Evolutionary conservation across 768 basidiomycete genomes (phyloP).

Genomic region (Epithele typhae): DNA sequence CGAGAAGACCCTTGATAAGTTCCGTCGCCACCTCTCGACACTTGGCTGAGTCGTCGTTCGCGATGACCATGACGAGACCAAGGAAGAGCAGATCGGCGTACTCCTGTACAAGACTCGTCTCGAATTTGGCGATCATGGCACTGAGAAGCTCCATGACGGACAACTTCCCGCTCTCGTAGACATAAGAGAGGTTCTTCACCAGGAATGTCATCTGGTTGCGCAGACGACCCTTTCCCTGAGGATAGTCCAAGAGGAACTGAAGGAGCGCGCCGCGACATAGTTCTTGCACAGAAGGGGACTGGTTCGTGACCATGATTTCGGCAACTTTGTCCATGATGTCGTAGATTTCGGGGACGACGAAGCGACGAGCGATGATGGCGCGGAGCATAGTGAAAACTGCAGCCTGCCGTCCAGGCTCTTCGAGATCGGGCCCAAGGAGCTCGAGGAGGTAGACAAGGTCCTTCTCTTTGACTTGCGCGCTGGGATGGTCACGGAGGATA

Average conservation of each 20-base stretch:
- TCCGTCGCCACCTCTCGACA: constrained; percentile 87
- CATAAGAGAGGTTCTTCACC: constrained; percentile 87
- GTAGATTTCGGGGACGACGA: constrained; percentile 95
- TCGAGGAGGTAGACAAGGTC: constrained; percentile 87
- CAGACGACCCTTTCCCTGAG: constrained; percentile 89
- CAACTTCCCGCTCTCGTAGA: constrained; percentile 82
- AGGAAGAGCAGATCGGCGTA: constrained; percentile 89
- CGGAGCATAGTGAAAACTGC: constrained; percentile 86
- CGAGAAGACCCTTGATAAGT: constrained; percentile 74
- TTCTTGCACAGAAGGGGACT: constrained; percentile 88
- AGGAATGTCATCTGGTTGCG: constrained; percentile 87
- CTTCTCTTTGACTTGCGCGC: constrained; percentile 80
- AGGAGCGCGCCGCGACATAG: constrained; percentile 84
- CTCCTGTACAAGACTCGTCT: constrained; percentile 65
- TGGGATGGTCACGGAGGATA: constrained; percentile 85
- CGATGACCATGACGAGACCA: constrained; percentile 85
- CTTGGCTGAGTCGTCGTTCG: constrained; percentile 88
- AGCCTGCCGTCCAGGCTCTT: constrained; percentile 82
- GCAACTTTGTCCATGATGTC: constrained; percentile 93
- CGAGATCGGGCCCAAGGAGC: constrained; percentile 82
- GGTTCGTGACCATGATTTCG: constrained; percentile 89
- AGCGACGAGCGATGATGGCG: constrained; percentile 85
- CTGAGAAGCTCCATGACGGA: constrained; percentile 95
- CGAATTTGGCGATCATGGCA: constrained; percentile 82
- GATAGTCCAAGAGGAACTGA: constrained; percentile 95